Conservation (phyloP, 106 monocot genomes). For the Phalaenopsis aphrodite region DNA sequence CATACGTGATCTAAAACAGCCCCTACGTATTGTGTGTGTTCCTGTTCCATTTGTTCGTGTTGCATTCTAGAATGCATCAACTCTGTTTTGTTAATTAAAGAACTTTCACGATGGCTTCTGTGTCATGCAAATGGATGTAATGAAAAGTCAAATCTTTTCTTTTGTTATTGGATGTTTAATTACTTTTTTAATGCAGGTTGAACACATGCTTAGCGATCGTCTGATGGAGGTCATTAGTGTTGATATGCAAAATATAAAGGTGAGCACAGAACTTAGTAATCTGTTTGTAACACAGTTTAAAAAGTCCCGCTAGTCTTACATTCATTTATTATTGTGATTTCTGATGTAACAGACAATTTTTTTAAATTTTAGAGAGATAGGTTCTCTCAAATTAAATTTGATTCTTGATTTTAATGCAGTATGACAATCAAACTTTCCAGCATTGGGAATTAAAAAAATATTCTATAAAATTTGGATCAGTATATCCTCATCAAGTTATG, state of each 20-base stretch:
- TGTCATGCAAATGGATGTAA: background rate
- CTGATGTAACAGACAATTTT: background rate
- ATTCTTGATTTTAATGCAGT: background rate
- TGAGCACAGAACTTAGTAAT: constrained; percentile 7
- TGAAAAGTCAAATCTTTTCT: background rate
- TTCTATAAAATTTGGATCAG: too few relatives aligned
- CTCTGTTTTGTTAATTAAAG: background rate
- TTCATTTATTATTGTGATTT: background rate
- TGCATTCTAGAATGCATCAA: background rate
- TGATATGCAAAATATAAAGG: constrained; percentile 86
- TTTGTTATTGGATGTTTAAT: background rate
- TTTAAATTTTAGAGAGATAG: background rate
- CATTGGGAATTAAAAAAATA: background rate
- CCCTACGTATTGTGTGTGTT: background rate
- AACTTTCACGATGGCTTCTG: constrained; percentile 3
- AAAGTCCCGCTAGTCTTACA: background rate
- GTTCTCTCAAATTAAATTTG: background rate
- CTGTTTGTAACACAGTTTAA: background rate
- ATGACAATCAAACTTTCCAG: background rate
- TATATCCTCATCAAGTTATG: too few relatives aligned
- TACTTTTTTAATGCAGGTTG: constrained; percentile 42
- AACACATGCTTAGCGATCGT: constrained; percentile 87
- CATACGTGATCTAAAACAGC: too few relatives aligned
- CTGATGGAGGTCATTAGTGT: constrained; percentile 64
- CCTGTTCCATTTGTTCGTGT: background rate